Base-by-base conservation (phyloP, 2,329 filamentous ascomycete species). In the Lasiodiplodia gonubiensis region DNA sequence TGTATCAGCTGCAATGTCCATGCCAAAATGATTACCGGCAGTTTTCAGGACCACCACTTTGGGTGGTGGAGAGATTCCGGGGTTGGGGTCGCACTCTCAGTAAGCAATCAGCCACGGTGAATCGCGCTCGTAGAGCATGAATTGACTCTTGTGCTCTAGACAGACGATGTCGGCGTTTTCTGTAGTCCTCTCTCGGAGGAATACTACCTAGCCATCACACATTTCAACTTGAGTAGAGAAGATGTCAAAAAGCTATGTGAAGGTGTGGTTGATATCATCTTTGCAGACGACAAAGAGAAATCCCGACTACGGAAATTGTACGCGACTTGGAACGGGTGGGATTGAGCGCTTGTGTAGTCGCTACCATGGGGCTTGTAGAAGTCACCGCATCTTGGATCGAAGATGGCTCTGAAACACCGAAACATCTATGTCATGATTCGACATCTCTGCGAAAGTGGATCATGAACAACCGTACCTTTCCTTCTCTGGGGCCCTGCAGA, bases 131-230 rank as follows among this genome's bases (percentile, higher is more conserved):
- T 5, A 18, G n/a, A 48, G 8, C 57, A 10, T 66, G 14, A 42
- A 42, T 25, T 39, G 30, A 49, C 65, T 14, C 74, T 46, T 72
- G 71, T 73, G 67, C 18, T 6, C 18, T 30, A 93, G 90, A 95
- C 92, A 1, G 92, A 95, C 74, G 92, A 95, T 73, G 90, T 94
- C 11, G 92, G 92, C 2, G 88, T 95, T 25, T 95, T 95, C 73
- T 89, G 89, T 60, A 94, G 90, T 73, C 84, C 87, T 0, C 78
- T 94, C 4, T 93, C 91, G 0, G 89, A 93, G 71, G 92, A 96
- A 76, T 94, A 94, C 77, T 80, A 83, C 8, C 85, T 95, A 2
- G 90, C 91, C 3, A 88, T 90, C 1, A 78, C 89, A 70, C 88
- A 94, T 74, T 95, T 95, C 73, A 75, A 78, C 0, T 82, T 95